Base-by-base conservation (phyloP, 106 monocot species). In the Acorus gramineus region DNA sequence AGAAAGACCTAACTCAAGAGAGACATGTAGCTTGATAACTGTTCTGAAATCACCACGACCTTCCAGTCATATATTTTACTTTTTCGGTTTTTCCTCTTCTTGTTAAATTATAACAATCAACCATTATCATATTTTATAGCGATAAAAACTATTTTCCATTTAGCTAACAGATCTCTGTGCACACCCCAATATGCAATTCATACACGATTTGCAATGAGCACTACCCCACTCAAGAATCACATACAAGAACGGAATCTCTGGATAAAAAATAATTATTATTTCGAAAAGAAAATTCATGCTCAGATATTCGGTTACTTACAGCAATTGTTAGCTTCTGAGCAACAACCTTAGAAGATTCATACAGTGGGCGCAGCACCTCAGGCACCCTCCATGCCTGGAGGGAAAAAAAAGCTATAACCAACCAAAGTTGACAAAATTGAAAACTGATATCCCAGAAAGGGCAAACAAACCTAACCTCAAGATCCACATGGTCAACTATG, bases 241-340 rank as follows among this genome's bases (percentile, higher is more conserved):
- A 50, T 51, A 51, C 4, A 64, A 11, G 52, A 51, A 7, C 4
- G 4, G 2, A 14, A 14, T 6, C 8, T 11, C 14, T n/a, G 8
- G 8, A 28, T 6, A 55, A 46, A 13, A 47, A 42, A 8, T 44
- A 7, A 64, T 0, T 28, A 28, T 28, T 28, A 28, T 28, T 28
- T 28, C 28, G 28, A 64, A 59, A 1, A 56, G 44, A 46, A 43
- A 9, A 14, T 6, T 6, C 52, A n/a, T 45, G n/a, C 62, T 11
- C 59, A 47, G 8, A 4, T 57, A 58, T 58, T 47, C 2, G 57
- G 62, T 46, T 56, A 81, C 89, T 28, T 77, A 89, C 89, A 49
- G 79, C 79, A 72, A 69, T 79, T 43, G 89, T 89, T 75, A 85
- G 81, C 48, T 85, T 89, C 71, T 85, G 89, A 64, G 89, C 85